phyloP scores from a whole-genome alignment of 139 green algal genomes.

The Coelastrella sp. region DNA sequence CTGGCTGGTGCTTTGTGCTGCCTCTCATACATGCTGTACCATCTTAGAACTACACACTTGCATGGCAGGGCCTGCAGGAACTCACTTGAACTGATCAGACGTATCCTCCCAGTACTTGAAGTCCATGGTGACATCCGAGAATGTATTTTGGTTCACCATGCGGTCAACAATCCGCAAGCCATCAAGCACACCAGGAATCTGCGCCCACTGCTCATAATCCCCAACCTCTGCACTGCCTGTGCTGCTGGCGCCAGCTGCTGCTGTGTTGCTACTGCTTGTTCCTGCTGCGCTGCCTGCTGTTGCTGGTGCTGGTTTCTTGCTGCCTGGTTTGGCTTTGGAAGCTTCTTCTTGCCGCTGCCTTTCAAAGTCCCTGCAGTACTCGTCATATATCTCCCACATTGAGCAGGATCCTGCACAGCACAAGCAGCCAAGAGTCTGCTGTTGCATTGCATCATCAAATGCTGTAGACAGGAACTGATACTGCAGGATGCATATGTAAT shows the following conservation, averaged over 20 bases:
- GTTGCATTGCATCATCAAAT: too few relatives aligned
- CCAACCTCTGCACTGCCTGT: not conserved
- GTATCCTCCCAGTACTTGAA: conserved; percentile 98
- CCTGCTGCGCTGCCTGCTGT: not conserved
- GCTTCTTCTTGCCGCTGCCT: conserved; percentile 76
- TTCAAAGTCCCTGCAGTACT: conserved; percentile 90
- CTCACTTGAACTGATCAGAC: conserved; percentile 74
- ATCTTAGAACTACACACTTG: too few relatives aligned
- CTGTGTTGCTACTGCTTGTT: conserved; percentile 22
- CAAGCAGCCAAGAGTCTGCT: too few relatives aligned
- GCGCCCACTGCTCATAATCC: not conserved
- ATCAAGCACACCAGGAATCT: not conserved
- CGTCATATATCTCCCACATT: conserved; percentile 94
- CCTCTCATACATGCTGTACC: too few relatives aligned
- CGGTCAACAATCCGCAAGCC: conserved; percentile 80
- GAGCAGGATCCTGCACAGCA: conserved; percentile 71
- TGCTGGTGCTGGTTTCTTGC: conserved; percentile 37
- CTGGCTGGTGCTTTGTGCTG: too few relatives aligned
- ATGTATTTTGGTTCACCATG: conserved; percentile 93
- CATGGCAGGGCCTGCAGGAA: not conserved
- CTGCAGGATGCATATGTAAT: not conserved
- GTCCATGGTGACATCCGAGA: conserved; percentile 89
- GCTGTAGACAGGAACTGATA: too few relatives aligned
- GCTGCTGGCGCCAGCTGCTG: not conserved
- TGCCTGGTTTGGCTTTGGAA: conserved; percentile 64